phyloP scores from a whole-genome alignment of 1,284 basidiomycete species.

The Apiotrichum veenhuisii region DNA sequence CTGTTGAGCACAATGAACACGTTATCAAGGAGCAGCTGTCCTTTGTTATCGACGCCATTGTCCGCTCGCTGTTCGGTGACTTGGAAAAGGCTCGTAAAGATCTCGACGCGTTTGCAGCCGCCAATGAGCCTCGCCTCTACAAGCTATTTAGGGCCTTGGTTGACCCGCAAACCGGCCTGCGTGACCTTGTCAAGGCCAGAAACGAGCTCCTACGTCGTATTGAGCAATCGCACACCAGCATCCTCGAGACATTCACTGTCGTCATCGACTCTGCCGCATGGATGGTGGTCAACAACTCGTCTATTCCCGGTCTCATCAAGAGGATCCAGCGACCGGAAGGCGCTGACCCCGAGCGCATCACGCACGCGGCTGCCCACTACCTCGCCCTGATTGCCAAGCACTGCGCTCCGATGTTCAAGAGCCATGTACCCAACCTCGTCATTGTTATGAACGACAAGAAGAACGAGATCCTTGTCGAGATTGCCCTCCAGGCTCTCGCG shows the following conservation, averaged over 20 bases:
- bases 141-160: conserved; percentile 75
- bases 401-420: conserved; percentile 67
- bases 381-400: conserved; percentile 68
- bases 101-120: conserved; percentile 74
- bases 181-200: conserved; percentile 74
- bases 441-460: conserved; percentile 66
- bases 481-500: conserved; percentile 70
- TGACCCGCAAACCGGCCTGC: conserved; percentile 78
- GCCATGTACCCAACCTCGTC: conserved; percentile 69
- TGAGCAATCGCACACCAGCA: conserved; percentile 63
- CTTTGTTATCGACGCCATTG: conserved; percentile 52
- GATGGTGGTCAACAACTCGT: conserved; percentile 76
- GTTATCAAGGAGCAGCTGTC: conserved; percentile 59
- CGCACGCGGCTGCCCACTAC: conserved; percentile 33
- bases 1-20: conserved; percentile 70
- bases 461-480: conserved; percentile 61
- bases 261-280: conserved; percentile 70
- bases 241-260: conserved; percentile 66
- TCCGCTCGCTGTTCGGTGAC: conserved; percentile 58
- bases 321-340: conserved; percentile 54
- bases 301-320: conserved; percentile 69
- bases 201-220: conserved; percentile 72
- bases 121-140: conserved; percentile 82
- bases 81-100: conserved; percentile 71
- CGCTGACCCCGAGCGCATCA: conserved; percentile 13